Percentiles rank a stretch among this genome's conserved stretches.
Evolutionary conservation across 768 basidiomycete species (phyloP).

Genomic region (Mycena haematopus): DNA sequence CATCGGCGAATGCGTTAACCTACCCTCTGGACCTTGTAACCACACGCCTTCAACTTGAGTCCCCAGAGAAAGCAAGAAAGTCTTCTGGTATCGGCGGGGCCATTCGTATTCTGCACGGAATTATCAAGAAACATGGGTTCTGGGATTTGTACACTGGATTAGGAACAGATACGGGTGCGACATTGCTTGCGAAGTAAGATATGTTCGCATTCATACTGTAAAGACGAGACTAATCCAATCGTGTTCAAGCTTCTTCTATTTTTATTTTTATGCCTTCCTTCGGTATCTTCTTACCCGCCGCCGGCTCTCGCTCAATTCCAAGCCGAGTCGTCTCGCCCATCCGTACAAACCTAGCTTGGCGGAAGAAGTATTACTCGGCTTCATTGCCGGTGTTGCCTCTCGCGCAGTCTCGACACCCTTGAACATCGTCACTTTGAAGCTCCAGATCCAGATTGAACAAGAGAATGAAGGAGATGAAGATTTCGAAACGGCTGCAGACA

Average conservation of each 20-base stretch:
- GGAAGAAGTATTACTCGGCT: constrained; percentile 62
- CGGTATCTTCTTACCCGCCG: constrained; percentile 47
- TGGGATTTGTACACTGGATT: constrained; percentile 58
- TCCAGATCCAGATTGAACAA: constrained; percentile 60
- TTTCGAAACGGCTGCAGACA: constrained; percentile 24
- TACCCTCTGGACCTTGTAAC: constrained; percentile 68
- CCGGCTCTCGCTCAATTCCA: constrained; percentile 26
- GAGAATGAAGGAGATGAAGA: constrained; percentile 40
- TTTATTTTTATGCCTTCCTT: constrained; percentile 62
- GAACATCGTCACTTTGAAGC: constrained; percentile 59
- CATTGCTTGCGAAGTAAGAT: constrained; percentile 57
- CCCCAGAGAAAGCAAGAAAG: constrained; percentile 33
- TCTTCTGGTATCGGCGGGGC: constrained; percentile 40
- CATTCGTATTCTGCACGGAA: constrained; percentile 44
- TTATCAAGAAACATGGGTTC: constrained; percentile 48
- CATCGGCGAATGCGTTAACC: constrained; percentile 55
- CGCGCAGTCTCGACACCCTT: constrained; percentile 62
- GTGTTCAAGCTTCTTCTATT: constrained; percentile 59
- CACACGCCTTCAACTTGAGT: constrained; percentile 53
- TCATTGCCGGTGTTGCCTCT: constrained; percentile 61
- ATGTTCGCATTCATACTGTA: not conserved
- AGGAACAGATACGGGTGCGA: constrained; percentile 57
- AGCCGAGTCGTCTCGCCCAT: not conserved
- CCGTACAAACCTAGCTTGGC: constrained; percentile 44
- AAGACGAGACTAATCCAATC: not conserved